phyloP scores from a whole-genome alignment of 768 basidiomycete species.

The Astraeus odoratus region DNA sequence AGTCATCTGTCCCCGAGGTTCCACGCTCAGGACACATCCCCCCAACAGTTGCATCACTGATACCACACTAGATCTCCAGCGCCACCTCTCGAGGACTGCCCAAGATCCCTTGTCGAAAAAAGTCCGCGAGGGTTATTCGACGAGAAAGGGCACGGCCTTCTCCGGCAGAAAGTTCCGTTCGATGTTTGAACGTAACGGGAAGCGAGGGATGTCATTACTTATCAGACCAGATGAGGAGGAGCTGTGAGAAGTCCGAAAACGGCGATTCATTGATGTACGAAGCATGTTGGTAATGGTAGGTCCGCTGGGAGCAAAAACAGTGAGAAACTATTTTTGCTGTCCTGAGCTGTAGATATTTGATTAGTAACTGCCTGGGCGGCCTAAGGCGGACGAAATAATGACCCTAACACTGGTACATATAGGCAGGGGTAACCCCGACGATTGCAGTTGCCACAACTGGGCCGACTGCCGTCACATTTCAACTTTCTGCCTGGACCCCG shows the following conservation, averaged over 20 bases:
- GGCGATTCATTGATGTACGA: slow-evolving; percentile 3
- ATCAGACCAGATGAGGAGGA: slow-evolving; percentile 12
- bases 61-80: background rate
- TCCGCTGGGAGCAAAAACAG: background rate
- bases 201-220: slow-evolving; percentile 10
- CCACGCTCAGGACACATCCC: background rate
- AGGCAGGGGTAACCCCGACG: slow-evolving; percentile 50
- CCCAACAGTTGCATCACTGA: background rate
- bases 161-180: slow-evolving; percentile 19
- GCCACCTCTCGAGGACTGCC: background rate
- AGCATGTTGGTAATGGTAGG: background rate
- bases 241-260: slow-evolving; percentile 1
- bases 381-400: background rate
- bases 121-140: background rate
- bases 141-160: background rate
- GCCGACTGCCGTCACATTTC: slow-evolving; percentile 62
- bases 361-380: slow-evolving; percentile 11
- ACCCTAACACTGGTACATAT: slow-evolving; percentile 61
- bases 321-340: slow-evolving; percentile 24
- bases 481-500: slow-evolving; percentile 51
- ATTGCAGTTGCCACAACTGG: slow-evolving; percentile 61
- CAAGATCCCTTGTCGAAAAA: background rate
- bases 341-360: slow-evolving; percentile 20
- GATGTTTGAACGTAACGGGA: slow-evolving; percentile 5
- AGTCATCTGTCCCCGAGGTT: background rate